These are phyloP conservation scores for Gossypium thurberi DNA, from an alignment of 345 rosid genomes.

Conservation along the genomic window DNA sequence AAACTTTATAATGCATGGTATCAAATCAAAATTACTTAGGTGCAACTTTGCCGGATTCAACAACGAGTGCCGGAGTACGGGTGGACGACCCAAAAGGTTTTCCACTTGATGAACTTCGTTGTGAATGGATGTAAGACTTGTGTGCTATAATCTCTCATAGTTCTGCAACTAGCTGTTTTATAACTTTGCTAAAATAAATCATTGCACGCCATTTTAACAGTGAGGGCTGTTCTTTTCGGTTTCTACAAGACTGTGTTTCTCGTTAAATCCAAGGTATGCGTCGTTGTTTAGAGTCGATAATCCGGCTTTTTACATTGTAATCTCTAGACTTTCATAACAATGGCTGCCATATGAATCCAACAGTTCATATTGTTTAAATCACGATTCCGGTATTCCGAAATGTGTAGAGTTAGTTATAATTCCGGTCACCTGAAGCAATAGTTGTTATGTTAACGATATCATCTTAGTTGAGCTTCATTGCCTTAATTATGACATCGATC, in stretches of 20 bases:
- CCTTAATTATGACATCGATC: neutral
- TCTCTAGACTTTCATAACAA: neutral
- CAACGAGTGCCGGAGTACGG: conserved; percentile 89
- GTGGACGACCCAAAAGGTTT: conserved; percentile 95
- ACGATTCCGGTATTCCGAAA: neutral
- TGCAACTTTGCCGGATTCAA: conserved; percentile 74
- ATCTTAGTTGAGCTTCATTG: conserved; percentile 5
- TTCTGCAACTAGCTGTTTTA: conserved; percentile 4
- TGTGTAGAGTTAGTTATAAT: no score
- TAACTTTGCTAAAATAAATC: conserved; percentile 11
- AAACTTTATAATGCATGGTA: no score
- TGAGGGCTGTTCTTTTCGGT: conserved; percentile 46
- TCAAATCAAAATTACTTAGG: conserved; percentile 24
- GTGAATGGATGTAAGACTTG: conserved; percentile 69
- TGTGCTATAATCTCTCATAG: neutral
- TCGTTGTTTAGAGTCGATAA: neutral
- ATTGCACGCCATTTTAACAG: conserved; percentile 23
- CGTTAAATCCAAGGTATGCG: conserved; percentile 38
- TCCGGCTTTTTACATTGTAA: neutral
- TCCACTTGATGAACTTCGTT: conserved; percentile 84
- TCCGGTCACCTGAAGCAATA: neutral
- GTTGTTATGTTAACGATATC: neutral
- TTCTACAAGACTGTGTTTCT: conserved; percentile 40
- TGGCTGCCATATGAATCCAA: neutral
- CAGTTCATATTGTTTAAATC: neutral